Base-by-base conservation (phyloP, 179 eudicot species). In the Gypsophila paniculata region DNA sequence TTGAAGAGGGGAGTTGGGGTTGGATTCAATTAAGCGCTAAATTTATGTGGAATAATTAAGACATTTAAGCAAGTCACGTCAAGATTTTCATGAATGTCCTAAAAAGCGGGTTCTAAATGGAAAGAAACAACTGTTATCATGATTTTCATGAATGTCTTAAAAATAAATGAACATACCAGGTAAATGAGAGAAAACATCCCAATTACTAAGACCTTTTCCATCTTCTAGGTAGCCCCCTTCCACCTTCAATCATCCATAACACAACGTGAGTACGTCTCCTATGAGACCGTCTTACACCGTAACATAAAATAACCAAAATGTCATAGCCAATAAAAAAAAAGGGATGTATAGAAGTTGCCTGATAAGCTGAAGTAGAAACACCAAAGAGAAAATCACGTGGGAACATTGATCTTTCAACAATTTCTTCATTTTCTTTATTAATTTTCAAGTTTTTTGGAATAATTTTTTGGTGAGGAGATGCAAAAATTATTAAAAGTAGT, bases 211-310 rank as follows among this genome's bases (percentile, higher is more conserved):
- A 15, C 90, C 60, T 78, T 89, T 92, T 14, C 96, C 95, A 86
- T 87, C 96, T 81, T 86, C 87, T 49, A 81, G 75, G 71, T 69
- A 80, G 10, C 82, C 98, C 68, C 98, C 98, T 82, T 90, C 98
- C 32, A 90, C 72, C 98, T 92, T 48, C 62, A 71, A n/a, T 21
- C 61, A 38, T 49, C 14, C n/a, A 5, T 55, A n/a, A n/a, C n/a
- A n/a, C n/a, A n/a, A n/a, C n/a, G n/a, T n/a, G n/a, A n/a, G n/a
- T n/a, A n/a, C n/a, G n/a, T n/a, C n/a, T n/a, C n/a, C n/a, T n/a
- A n/a, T n/a, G n/a, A n/a, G n/a, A n/a, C n/a, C n/a, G n/a, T n/a
- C n/a, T n/a, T n/a, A n/a, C n/a, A n/a, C n/a, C n/a, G n/a, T n/a
- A n/a, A n/a, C n/a, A n/a, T n/a, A n/a, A n/a, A n/a, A n/a, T n/a